A percentile compares a stretch with the other conserved stretches of the same genome.
phyloP scores from a whole-genome alignment of 2,329 filamentous ascomycete species.

The Arthroderma sp. region DNA sequence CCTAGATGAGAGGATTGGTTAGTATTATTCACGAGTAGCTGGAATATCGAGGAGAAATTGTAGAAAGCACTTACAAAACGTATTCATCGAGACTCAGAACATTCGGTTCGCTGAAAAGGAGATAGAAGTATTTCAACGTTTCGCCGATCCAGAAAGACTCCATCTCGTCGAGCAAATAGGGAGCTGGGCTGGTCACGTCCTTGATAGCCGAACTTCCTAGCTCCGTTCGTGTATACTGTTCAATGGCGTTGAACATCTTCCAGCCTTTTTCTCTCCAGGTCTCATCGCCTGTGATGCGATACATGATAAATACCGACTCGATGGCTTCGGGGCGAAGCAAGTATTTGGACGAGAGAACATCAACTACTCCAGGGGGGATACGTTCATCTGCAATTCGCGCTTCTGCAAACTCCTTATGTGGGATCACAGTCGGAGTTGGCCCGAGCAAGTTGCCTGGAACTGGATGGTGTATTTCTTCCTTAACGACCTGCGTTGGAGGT shows the following conservation, averaged over 20 bases:
- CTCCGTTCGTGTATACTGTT: conserved; percentile 51
- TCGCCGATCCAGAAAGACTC: conserved; percentile 87
- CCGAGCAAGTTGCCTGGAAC: conserved; percentile 6
- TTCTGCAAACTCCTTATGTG: conserved; percentile 28
- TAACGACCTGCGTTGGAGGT: conserved; percentile 1
- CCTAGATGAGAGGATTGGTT: conserved; percentile 6
- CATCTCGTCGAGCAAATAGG: conserved; percentile 54
- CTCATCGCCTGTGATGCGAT: conserved; percentile 71
- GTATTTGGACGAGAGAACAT: conserved; percentile 22
- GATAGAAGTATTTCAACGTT: conserved; percentile 84
- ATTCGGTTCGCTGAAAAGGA: conserved; percentile 59
- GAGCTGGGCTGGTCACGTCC: conserved; percentile 35
- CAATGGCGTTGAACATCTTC: conserved; percentile 67
- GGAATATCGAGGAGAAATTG: conserved; percentile 60
- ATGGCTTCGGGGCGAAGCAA: conserved; percentile 62
- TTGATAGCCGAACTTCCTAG: conserved; percentile 49
- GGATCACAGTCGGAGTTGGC: conserved; percentile 16
- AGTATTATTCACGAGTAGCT: conserved; percentile 45
- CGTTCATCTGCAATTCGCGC: conserved; percentile 30
- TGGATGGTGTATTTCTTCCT: conserved; percentile 1
- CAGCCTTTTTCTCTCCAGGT: conserved; percentile 70
- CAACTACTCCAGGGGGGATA: conserved; percentile 30
- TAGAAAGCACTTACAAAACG: conserved; percentile 40
- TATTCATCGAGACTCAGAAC: conserved; percentile 54
- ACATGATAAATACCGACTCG: conserved; percentile 80